Base-by-base conservation (phyloP, 2,329 filamentous ascomycete genomes). In the Colletotrichum cereale region DNA sequence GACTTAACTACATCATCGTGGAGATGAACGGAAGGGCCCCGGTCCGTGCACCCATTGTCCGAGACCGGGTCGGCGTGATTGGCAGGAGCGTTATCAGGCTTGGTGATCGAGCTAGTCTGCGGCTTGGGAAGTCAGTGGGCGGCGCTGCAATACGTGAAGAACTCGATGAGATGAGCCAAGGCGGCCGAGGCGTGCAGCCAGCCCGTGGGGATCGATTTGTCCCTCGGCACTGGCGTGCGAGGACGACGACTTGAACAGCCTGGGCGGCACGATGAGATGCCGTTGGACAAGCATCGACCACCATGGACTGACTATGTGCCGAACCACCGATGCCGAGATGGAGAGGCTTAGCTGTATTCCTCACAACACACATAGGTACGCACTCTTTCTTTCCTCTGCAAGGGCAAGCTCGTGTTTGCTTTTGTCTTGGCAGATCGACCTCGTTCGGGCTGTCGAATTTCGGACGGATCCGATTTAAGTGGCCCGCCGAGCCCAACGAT, bases 401-500 rank as follows among this genome's bases (percentile, higher is more conserved):
- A 61, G 29, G 40, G 12, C 44, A 50, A 38, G 8, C 31, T 62
- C 58, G 58, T 36, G 38, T 62, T 50, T 62, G 44, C 14, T 38
- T 62, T 62, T 62, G 14, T 62, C 58, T 50, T 50, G 58, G 58
- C 58, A 50, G 11, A 14, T 38, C 34, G n/a, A 47, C 29, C 58
- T 29, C 14, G 48, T 62, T 48, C 42, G 42, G n/a, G 31, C 44
- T n/a, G 24, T 50, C n/a, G 31, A 48, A 18, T 16, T 48, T 62
- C 58, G 42, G 58, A 62, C 31, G 29, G n/a, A 62, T 50, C 42
- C 58, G 42, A 34, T 11, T 18, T 38, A 62, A 24, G 31, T 38
- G 53, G 44, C 44, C 14, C 34, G 58, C 58, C 58, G 44, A 62
- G 58, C 44, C 29, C 58, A 53, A 71, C 52, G 57, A 65, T 24